Conservation (phyloP, 805 yeast genomes). For the Candida wancherniae region DNA sequence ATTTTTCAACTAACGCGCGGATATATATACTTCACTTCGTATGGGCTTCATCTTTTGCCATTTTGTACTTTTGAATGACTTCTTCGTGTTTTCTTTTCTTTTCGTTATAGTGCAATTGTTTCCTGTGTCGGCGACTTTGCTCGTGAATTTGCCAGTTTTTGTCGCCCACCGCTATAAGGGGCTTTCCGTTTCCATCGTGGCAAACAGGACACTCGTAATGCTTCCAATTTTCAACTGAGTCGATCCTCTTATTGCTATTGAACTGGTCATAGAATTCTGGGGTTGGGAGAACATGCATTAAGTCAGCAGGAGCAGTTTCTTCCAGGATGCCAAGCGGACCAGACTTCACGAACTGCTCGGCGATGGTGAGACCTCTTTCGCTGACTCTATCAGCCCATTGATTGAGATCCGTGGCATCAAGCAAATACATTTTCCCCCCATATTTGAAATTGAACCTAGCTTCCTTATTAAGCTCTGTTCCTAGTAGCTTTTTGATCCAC, state of each 20-base stretch:
- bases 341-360: conserved; percentile 29
- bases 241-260: conserved; percentile 37
- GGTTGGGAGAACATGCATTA: conserved; percentile 24
- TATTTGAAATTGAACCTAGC: conserved; percentile 40
- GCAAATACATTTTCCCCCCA: conserved; percentile 60
- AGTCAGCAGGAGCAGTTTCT: conserved; percentile 25
- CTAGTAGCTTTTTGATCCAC: conserved; percentile 76
- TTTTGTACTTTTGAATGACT: conserved; percentile 20
- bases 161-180: conserved; percentile 67
- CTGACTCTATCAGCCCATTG: conserved; percentile 58
- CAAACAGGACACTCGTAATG: conserved; percentile 70
- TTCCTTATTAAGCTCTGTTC: conserved; percentile 54
- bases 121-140: conserved; percentile 62
- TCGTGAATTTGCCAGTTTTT: conserved; percentile 67
- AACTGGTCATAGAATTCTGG: conserved; percentile 15
- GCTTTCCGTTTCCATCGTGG: conserved; percentile 47
- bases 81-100: conserved; percentile 53
- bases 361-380: conserved; percentile 49
- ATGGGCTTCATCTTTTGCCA: conserved; percentile 11
- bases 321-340: conserved; percentile 25
- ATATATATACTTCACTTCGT: not conserved
- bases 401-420: conserved; percentile 71
- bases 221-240: conserved; percentile 48
- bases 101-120: conserved; percentile 43
- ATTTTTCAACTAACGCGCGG: too few species aligned